A percentile compares a stretch with the other conserved stretches of the same genome.
phyloP scores from a whole-genome alignment of 2,329 filamentous ascomycete genomes.

The Talaromyces funiculosus region DNA sequence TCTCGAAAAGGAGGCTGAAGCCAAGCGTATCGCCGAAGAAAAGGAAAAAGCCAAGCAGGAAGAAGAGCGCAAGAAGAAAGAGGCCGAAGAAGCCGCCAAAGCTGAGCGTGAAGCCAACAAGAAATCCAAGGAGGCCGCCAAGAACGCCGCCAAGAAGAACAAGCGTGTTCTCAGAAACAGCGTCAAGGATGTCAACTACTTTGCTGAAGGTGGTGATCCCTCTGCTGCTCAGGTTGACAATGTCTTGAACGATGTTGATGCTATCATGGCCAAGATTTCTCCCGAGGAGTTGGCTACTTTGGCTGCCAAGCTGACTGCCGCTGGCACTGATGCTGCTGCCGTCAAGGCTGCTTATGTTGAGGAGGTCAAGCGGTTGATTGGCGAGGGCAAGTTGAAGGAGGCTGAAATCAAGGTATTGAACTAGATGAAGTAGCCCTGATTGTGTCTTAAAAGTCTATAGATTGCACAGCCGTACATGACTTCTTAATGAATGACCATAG shows the following conservation, averaged over 20 bases:
- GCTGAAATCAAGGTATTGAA: slow-evolving; percentile 63
- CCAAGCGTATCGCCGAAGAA: slow-evolving; percentile 80
- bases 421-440: slow-evolving; percentile 5
- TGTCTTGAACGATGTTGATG: slow-evolving; percentile 79
- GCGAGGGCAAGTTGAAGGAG: slow-evolving; percentile 78
- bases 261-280: slow-evolving; percentile 81
- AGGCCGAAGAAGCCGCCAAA: slow-evolving; percentile 84
- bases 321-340: slow-evolving; percentile 70
- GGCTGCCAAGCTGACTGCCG: slow-evolving; percentile 70
- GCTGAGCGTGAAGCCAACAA: slow-evolving; percentile 74
- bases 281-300: slow-evolving; percentile 82
- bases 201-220: slow-evolving; percentile 63
- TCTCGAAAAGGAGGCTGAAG: slow-evolving; percentile 82
- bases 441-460: background rate
- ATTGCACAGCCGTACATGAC: background rate
- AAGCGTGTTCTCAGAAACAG: slow-evolving; percentile 92
- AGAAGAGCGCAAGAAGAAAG: slow-evolving; percentile 70
- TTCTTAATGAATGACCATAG: background rate
- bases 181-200: slow-evolving; percentile 98
- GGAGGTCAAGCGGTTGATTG: slow-evolving; percentile 72
- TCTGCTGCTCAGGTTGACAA: slow-evolving; percentile 73
- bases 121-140: slow-evolving; percentile 97
- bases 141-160: slow-evolving; percentile 99
- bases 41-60: slow-evolving; percentile 77
- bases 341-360: slow-evolving; percentile 79